Base-by-base conservation (phyloP, 306 rosid species). In the Vicia faba region DNA sequence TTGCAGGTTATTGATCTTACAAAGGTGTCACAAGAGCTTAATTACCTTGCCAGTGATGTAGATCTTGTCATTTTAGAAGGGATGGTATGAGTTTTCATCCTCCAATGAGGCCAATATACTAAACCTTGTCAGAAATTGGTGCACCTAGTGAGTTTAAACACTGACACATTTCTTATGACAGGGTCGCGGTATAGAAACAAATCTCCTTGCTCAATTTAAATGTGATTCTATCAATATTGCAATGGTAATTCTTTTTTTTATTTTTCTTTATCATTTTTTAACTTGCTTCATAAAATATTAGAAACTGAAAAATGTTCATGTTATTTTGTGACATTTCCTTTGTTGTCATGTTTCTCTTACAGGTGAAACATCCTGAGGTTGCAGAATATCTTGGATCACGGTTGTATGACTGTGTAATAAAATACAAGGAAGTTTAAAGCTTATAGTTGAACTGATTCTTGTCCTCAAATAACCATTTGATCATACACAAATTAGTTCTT, bases 161-260 rank as follows among this genome's bases (percentile, higher is more conserved):
- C 23, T 9, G 56, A 28, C 51, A 68, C 18, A 5, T 73, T 70
- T 29, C 71, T 45, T 80, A 77, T 77, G 70, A 53, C 81, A 90
- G 99, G 97, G 99, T 41, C 97, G 97, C 64, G 96, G 97, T 61
- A 88, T 88, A 53, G 97, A 90, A 81, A 88, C 99, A 71, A 93
- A 93, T 85, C 96, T 90, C 29, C 84, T 83, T 65, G 96, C 97
- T 20, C 89, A 79, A 71, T 93, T 93, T 43, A 93, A 82, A 80
- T 86, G 97, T 19, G 99, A 93, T 73, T 88, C 99, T 36, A 83
- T 93, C 66, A 93, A 93, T 79, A 85, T 93, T 62, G 99, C 88
- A 49, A 90, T 93, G 99, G 99, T 90, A 83, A 63, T 53, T 26
- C 59, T 43, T 53, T 59, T 64, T 2, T 59, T 64, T 1, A 23